Conservation (phyloP, 2,329 filamentous ascomycete genomes). For the Colletotrichum sp. region DNA sequence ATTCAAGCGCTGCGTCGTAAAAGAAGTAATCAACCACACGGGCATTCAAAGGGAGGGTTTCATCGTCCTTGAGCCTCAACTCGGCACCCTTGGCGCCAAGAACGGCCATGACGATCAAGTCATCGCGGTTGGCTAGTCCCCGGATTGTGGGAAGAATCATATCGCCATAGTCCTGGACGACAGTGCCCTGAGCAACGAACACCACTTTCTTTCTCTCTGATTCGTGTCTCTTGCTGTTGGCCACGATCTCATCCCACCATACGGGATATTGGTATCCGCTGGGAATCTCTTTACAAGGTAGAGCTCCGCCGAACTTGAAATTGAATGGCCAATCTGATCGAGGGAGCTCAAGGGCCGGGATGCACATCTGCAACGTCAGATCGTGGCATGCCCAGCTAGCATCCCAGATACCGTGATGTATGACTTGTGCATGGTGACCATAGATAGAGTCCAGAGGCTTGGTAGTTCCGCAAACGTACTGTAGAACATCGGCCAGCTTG, state of each 20-base stretch:
- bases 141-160: constrained; percentile 48
- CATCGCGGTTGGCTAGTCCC: constrained; percentile 41
- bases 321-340: constrained; percentile 37
- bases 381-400: neutral
- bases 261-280: constrained; percentile 34
- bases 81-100: constrained; percentile 28
- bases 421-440: neutral
- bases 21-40: constrained; percentile 49
- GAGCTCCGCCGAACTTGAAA: constrained; percentile 47
- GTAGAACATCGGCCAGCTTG: neutral
- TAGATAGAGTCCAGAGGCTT: neutral
- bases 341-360: constrained; percentile 41
- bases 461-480: neutral
- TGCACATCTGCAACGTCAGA: constrained; percentile 36
- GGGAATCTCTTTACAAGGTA: constrained; percentile 34
- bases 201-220: constrained; percentile 40
- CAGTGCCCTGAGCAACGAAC: constrained; percentile 52
- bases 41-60: constrained; percentile 35
- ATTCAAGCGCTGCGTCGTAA: constrained; percentile 48
- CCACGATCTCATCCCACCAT: constrained; percentile 49
- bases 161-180: constrained; percentile 40
- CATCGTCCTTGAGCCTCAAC: neutral
- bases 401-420: neutral
- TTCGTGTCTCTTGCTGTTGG: neutral
- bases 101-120: constrained; percentile 35